Evolutionary conservation across 371 early-diverging fungal genomes (phyloP).

Genomic region (Choanephora cucurbitarum): DNA sequence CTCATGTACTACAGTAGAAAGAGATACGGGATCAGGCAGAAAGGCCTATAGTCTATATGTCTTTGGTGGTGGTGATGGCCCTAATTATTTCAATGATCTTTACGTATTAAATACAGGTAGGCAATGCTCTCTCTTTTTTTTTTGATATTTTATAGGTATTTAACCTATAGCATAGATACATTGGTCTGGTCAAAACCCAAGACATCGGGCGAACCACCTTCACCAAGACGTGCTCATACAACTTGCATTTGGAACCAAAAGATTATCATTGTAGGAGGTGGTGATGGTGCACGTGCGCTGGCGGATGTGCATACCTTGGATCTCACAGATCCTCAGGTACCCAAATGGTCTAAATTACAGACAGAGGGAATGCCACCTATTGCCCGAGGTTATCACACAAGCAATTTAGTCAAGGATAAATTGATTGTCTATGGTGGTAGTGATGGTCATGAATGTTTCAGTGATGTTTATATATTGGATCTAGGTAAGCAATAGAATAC

Average conservation of each 20-base stretch:
- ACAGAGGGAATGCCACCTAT: constrained; percentile 68
- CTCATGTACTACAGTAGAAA: constrained; percentile 74
- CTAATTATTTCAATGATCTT: constrained; percentile 81
- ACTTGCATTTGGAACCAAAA: constrained; percentile 76
- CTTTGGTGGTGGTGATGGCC: constrained; percentile 89
- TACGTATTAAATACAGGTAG: constrained; percentile 75
- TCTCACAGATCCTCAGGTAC: constrained; percentile 39
- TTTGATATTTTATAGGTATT: too few species aligned
- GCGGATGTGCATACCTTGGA: constrained; percentile 79
- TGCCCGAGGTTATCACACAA: constrained; percentile 90
- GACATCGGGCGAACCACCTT: constrained; percentile 55
- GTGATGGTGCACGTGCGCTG: constrained; percentile 80
- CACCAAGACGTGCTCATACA: constrained; percentile 84
- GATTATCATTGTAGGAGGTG: constrained; percentile 83
- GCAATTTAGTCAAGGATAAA: constrained; percentile 78
- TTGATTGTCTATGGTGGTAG: constrained; percentile 82
- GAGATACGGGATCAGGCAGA: constrained; percentile 33
- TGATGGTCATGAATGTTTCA: constrained; percentile 87
- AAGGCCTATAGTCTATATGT: constrained; percentile 55
- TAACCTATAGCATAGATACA: too few species aligned
- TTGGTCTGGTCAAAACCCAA: constrained; percentile 68
- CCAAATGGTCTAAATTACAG: constrained; percentile 53
- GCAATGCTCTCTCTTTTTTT: too few species aligned
- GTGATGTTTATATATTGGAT: constrained; percentile 66
- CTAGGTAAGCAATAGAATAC: not conserved